Percentiles rank a stretch among this genome's conserved stretches.
phyloP scores from a whole-genome alignment of 2,329 filamentous ascomycete genomes.

The Claviceps sp. region DNA sequence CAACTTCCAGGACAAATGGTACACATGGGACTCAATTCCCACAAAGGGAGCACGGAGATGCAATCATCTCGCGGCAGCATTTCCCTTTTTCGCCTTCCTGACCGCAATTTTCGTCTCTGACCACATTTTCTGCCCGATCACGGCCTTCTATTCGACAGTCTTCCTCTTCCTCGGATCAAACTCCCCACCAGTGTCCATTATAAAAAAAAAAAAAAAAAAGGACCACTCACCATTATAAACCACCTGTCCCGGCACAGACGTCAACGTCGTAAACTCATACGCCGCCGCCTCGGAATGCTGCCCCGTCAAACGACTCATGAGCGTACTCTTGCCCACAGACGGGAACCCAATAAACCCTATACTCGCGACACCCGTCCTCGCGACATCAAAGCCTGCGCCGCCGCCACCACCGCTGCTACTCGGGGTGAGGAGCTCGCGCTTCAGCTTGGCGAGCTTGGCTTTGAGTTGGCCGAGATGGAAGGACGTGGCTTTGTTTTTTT shows the following conservation, averaged over 20 bases:
- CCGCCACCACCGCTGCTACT: conserved; percentile 54
- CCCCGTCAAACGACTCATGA: conserved; percentile 89
- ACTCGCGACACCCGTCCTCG: conserved; percentile 91
- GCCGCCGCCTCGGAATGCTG: conserved; percentile 95
- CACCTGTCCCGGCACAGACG: conserved; percentile 92
- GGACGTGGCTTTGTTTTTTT: conserved; percentile 94
- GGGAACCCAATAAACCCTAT: conserved; percentile 97
- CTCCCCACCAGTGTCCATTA: neutral
- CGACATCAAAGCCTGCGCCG: conserved; percentile 88
- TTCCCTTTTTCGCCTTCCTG: no score
- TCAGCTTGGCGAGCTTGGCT: conserved; percentile 95
- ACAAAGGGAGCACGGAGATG: no score
- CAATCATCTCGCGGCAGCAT: no score
- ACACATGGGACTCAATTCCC: no score
- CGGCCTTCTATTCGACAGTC: no score
- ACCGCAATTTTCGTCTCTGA: no score
- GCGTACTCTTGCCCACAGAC: conserved; percentile 93
- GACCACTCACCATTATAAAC: conserved; percentile 61
- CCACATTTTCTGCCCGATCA: no score
- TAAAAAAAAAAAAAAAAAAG: neutral
- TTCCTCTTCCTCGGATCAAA: neutral
- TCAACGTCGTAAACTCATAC: conserved; percentile 97
- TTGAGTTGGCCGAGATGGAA: conserved; percentile 94
- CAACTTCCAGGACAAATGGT: no score
- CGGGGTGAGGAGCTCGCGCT: conserved; percentile 86